Evolutionary conservation across 2,329 filamentous ascomycete genomes (phyloP), one percentile per base, ranked within the genome.

Genomic region (Paecilomyces fulvus): DNA sequence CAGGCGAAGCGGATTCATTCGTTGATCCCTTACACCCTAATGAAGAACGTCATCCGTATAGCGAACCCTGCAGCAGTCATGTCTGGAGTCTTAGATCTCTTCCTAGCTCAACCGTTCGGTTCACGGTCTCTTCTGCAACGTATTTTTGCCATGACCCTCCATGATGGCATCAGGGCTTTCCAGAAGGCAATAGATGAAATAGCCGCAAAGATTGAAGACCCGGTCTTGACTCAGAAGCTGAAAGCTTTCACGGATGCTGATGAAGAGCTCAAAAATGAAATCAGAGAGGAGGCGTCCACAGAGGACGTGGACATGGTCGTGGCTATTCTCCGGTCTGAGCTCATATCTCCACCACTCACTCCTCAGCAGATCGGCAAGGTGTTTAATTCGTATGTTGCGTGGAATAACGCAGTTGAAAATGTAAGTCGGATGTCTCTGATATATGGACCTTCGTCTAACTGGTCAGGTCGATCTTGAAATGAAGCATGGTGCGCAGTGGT

Each of bases 61-160:
- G 91, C 94, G 21, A 99, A 99, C 65, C 94, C 94, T 2, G 92
- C 92, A 0, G 90, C 91, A 5, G 94, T 99, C 61, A 97, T 99
- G 92, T 89, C 88, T n/a, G 88, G 88, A 20, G 86, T 97, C 49
- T 80, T 99, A 21, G 94, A 99, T 70, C 82, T 99, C 50, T 99
- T 99, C 77, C 81, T 97, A 58, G 92, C 94, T 7, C 94, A 97
- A 65, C 94, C 94, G 0, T 95, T 97, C 59, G 92, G 92, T 20
- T 82, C 92, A 0, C 84, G 91, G 54, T 96, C 92, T 10, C 78
- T 99, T 10, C 83, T 99, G 74, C 94, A 99, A 73, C 84, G 92
- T 21, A 96, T 99, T 59, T 96, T 99, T 69, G 90, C 90, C 0
- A 82, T 96, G 70, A 92, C 92, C 0, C 80, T 99, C 23, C 86